A percentile compares a stretch with the other conserved stretches of the same genome.
phyloP scores from a whole-genome alignment of 306 rosid species.

The Hylodesmum podocarpum region DNA sequence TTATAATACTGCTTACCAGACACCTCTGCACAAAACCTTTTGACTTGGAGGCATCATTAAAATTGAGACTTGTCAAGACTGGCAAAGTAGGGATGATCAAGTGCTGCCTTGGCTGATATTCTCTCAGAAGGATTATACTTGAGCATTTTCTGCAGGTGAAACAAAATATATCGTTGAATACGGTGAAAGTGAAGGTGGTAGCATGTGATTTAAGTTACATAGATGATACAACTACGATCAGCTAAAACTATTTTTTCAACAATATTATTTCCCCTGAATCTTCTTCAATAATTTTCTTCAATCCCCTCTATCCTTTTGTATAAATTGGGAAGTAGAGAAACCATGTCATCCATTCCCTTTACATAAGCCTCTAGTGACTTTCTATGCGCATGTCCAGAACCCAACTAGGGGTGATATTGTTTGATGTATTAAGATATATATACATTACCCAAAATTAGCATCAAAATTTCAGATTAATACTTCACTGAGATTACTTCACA shows the following conservation, averaged over 20 bases:
- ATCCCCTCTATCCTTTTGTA: neutral
- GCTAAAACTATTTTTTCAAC: too few relatives aligned
- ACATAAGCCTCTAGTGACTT: too few relatives aligned
- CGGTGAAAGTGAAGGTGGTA: neutral
- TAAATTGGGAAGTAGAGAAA: neutral
- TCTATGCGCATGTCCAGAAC: too few relatives aligned
- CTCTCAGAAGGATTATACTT: slow-evolving; percentile 79
- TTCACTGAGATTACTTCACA: neutral
- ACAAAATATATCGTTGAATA: neutral
- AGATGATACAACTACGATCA: too few relatives aligned
- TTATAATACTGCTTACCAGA: neutral
- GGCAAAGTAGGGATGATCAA: slow-evolving; percentile 93
- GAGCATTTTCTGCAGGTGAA: slow-evolving; percentile 79
- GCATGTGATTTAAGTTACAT: neutral
- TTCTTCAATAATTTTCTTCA: neutral
- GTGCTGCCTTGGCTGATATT: slow-evolving; percentile 96
- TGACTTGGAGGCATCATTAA: slow-evolving; percentile 29
- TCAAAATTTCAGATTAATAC: neutral
- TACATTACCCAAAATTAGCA: neutral
- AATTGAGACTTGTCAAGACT: slow-evolving; percentile 89
- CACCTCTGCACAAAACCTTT: slow-evolving; percentile 12
- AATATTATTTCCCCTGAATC: neutral
- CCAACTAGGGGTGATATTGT: too few relatives aligned
- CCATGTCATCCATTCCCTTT: neutral
- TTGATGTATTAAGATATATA: too few relatives aligned